Evolutionary conservation across 225 moss, liverwort and hornwort species (phyloP).

Genomic region (Asterella californica): DNA sequence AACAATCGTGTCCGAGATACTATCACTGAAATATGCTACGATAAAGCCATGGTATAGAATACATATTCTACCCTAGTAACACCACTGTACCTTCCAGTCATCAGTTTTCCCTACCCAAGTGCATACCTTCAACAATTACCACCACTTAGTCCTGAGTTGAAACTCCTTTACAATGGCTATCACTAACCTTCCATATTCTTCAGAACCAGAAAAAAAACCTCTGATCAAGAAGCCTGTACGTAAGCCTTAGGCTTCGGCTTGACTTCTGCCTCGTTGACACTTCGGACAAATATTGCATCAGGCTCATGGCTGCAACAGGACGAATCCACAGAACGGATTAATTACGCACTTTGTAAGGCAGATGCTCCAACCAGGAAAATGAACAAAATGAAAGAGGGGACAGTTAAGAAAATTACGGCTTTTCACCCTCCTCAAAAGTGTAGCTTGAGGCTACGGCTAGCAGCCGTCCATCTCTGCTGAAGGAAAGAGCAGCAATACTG

Average conservation of each 20-base stretch:
- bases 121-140: not conserved
- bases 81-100: not conserved
- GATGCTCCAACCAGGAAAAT: not conserved
- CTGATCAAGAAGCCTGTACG: conserved; percentile 50
- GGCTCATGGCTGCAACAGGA: conserved; percentile 77
- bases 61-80: conserved; percentile 1
- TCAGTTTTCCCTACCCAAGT: conserved; percentile 2
- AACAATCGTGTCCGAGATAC: not conserved
- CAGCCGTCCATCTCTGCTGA: conserved; percentile 96
- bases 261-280: conserved; percentile 95
- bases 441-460: conserved; percentile 97
- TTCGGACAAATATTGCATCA: conserved; percentile 85
- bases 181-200: conserved; percentile 12
- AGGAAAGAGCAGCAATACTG: conserved; percentile 91
- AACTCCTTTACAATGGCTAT: conserved; percentile 16
- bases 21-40: not conserved
- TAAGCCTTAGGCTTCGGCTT: conserved; percentile 97
- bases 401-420: conserved; percentile 52
- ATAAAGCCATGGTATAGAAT: conserved; percentile 13
- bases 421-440: conserved; percentile 96
- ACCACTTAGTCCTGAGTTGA: conserved; percentile 7
- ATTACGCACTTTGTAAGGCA: not conserved
- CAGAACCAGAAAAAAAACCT: not conserved
- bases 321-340: not conserved
- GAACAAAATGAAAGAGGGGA: not conserved